A percentile compares a stretch with the other conserved stretches of the same genome.
phyloP scores from a whole-genome alignment of 305 asterid species.

The Solanum hybrid region DNA sequence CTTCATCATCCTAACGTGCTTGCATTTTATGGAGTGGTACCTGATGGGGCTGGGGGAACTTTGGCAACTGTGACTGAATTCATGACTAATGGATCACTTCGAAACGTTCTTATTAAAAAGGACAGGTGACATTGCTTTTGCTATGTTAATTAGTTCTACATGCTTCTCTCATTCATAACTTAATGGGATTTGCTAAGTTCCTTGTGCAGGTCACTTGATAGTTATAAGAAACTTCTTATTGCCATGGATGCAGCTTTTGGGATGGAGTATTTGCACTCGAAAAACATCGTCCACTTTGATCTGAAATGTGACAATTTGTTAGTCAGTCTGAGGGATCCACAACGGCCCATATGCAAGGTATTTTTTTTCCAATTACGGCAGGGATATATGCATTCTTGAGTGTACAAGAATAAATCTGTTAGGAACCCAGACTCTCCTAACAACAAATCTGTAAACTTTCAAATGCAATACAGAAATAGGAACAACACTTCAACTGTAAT shows the following conservation, averaged over 20 bases:
- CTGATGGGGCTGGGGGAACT: conserved; percentile 75
- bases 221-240: conserved; percentile 53
- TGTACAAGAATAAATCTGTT: not conserved
- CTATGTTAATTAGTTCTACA: conserved; percentile 9
- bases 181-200: conserved; percentile 16
- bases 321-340: conserved; percentile 65
- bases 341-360: conserved; percentile 83
- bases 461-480: no score
- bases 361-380: not conserved
- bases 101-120: conserved; percentile 48
- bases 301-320: conserved; percentile 77
- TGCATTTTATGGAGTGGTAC: conserved; percentile 85
- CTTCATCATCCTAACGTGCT: conserved; percentile 85
- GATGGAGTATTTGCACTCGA: conserved; percentile 78
- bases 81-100: conserved; percentile 78
- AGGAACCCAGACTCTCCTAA: no score
- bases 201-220: conserved; percentile 50
- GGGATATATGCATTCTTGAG: not conserved
- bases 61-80: conserved; percentile 73
- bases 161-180: conserved; percentile 4
- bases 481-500: no score
- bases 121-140: conserved; percentile 37
- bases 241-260: conserved; percentile 92
- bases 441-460: no score
- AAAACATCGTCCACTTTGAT: conserved; percentile 77